Conservation (phyloP, 1,284 basidiomycete genomes). For the Sporisorium exsertum region DNA sequence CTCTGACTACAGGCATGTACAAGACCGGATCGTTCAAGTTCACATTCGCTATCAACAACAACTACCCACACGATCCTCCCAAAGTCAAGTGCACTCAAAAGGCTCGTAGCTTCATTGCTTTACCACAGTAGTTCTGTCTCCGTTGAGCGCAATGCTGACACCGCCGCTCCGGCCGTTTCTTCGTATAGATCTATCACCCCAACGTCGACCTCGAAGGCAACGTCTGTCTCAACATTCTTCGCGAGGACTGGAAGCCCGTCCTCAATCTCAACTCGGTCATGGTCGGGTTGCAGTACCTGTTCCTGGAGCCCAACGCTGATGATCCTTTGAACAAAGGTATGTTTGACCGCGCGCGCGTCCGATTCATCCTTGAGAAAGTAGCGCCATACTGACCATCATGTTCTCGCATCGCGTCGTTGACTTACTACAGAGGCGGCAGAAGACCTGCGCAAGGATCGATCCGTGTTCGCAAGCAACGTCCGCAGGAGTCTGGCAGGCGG, state of each 20-base stretch:
- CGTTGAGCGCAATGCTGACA: not conserved
- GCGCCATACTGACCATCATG: not conserved
- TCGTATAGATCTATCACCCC: conserved; percentile 91
- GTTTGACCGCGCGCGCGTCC: not conserved
- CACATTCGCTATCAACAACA: conserved; percentile 93
- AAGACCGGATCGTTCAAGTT: conserved; percentile 92
- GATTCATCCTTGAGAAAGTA: not conserved
- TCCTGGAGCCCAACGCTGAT: conserved; percentile 97
- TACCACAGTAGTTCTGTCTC: no score
- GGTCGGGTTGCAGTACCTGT: conserved; percentile 97
- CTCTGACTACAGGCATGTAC: conserved; percentile 85
- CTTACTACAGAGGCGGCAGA: conserved; percentile 66
- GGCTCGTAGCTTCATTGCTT: conserved; percentile 72
- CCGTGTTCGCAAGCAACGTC: conserved; percentile 62
- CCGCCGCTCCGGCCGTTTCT: not conserved
- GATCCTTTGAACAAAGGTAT: conserved; percentile 97
- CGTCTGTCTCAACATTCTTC: conserved; percentile 87
- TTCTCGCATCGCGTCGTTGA: not conserved
- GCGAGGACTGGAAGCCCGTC: conserved; percentile 99
- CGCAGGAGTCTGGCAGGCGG: conserved; percentile 58
- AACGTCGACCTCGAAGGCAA: conserved; percentile 98
- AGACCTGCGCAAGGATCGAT: conserved; percentile 62
- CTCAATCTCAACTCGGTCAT: conserved; percentile 96
- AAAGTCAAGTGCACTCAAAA: conserved; percentile 98
- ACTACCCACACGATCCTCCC: conserved; percentile 98